Evolutionary conservation across 352 stramenopile genomes (phyloP).

Genomic region (Chrysophaeum taylorii): DNA sequence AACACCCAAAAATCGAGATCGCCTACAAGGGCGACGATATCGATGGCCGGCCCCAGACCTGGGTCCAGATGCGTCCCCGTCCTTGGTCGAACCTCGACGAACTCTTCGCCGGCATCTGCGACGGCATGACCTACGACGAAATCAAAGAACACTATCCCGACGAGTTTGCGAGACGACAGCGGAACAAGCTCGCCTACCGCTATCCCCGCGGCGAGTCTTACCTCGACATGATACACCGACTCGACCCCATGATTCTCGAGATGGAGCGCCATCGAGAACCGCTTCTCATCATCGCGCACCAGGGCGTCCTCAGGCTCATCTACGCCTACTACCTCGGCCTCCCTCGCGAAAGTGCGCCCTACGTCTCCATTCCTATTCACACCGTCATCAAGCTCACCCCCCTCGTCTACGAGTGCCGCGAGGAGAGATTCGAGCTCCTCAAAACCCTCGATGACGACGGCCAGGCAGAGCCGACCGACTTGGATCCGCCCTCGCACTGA

Average conservation of each 20-base stretch:
- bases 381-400: slow-evolving; percentile 87
- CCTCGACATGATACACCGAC: slow-evolving; percentile 88
- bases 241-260: slow-evolving; percentile 92
- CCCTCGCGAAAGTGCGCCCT: slow-evolving; percentile 74
- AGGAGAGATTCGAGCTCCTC: slow-evolving; percentile 63
- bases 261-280: slow-evolving; percentile 84
- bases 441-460: slow-evolving; percentile 54
- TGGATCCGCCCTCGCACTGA: background rate
- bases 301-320: slow-evolving; percentile 84
- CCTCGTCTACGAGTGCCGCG: slow-evolving; percentile 78
- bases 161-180: slow-evolving; percentile 77
- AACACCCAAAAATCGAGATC: slow-evolving; percentile 37
- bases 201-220: slow-evolving; percentile 80
- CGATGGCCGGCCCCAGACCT: slow-evolving; percentile 43
- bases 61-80: slow-evolving; percentile 48
- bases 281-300: slow-evolving; percentile 78
- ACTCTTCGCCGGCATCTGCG: slow-evolving; percentile 87
- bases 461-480: slow-evolving; percentile 44
- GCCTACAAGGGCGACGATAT: slow-evolving; percentile 46
- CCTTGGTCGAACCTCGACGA: slow-evolving; percentile 74
- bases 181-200: slow-evolving; percentile 56
- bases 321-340: slow-evolving; percentile 92
- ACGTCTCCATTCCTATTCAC: slow-evolving; percentile 64
- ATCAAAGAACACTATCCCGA: slow-evolving; percentile 85
- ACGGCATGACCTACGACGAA: slow-evolving; percentile 93